Evolutionary conservation across 1,284 basidiomycete genomes (phyloP).

Genomic region (Trametes pubescens): DNA sequence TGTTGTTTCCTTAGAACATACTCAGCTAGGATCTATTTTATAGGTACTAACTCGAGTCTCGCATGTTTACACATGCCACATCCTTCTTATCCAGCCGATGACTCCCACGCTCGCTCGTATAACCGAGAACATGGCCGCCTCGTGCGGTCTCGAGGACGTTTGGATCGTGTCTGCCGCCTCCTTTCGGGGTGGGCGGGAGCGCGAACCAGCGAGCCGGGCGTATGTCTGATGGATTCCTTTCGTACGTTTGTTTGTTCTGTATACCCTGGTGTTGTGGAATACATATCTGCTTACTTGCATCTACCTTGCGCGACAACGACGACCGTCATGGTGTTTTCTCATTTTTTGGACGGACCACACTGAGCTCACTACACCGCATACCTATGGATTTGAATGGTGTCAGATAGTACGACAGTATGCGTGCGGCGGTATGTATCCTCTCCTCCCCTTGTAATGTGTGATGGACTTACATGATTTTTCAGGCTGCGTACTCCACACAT

Average conservation of each 20-base stretch:
- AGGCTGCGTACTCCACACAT: no score
- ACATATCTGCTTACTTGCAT: no score
- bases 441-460: no score
- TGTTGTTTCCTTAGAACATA: slow-evolving; percentile 73
- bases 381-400: no score
- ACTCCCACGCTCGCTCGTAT: slow-evolving; percentile 72
- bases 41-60: slow-evolving; percentile 89
- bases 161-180: slow-evolving; percentile 21
- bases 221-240: slow-evolving; percentile 28
- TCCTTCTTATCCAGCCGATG: slow-evolving; percentile 84
- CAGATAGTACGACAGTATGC: no score
- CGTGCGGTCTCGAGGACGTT: slow-evolving; percentile 31
- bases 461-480: no score
- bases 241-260: neutral
- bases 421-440: no score
- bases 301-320: no score
- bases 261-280: no score
- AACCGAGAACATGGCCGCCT: slow-evolving; percentile 74
- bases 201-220: slow-evolving; percentile 31
- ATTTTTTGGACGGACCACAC: no score
- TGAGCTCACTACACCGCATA: no score
- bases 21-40: slow-evolving; percentile 90
- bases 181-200: slow-evolving; percentile 21
- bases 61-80: slow-evolving; percentile 88
- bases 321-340: no score